phyloP scores from a whole-genome alignment of 169 alveolate genomes.

The Eimeria necatrix region DNA sequence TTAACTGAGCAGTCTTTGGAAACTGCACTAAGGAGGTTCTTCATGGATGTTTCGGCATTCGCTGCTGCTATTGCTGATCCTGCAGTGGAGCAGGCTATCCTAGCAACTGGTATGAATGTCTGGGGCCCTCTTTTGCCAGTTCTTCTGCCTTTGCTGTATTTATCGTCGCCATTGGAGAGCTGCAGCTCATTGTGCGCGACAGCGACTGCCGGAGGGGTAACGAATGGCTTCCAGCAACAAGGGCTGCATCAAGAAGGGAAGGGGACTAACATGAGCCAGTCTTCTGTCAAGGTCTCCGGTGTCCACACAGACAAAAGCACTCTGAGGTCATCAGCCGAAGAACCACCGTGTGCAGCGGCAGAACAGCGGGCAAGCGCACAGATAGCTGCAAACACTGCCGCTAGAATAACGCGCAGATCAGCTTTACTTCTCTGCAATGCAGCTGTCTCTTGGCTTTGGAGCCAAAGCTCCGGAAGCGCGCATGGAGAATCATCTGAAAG shows the following conservation, averaged over 20 bases:
- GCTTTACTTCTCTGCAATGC: slow-evolving; percentile 38
- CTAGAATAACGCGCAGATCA: not conserved
- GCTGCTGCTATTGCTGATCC: slow-evolving; percentile 34
- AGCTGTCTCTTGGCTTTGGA: slow-evolving; percentile 30
- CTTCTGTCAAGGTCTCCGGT: not conserved
- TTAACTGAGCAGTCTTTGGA: not conserved
- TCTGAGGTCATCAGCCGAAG: not conserved
- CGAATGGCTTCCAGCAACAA: not conserved
- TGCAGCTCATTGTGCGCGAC: not conserved
- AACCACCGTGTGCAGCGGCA: not conserved
- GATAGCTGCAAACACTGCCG: not conserved
- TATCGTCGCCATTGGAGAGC: not conserved
- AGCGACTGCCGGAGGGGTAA: not conserved
- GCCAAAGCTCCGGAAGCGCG: not conserved
- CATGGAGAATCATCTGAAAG: too few relatives aligned
- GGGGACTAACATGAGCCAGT: not conserved
- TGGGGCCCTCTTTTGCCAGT: slow-evolving; percentile 54
- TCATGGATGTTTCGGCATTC: slow-evolving; percentile 2
- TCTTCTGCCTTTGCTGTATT: slow-evolving; percentile 26
- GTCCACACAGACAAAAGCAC: not conserved
- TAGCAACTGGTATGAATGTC: not conserved
- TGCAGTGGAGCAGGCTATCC: slow-evolving; percentile 11
- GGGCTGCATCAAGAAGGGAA: not conserved
- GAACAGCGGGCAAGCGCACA: not conserved
- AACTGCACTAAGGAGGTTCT: not conserved